Percentiles rank a stretch among this genome's conserved stretches.
Conservation (phyloP, 345 rosid species). For the Rhodomyrtus tomentosa region DNA sequence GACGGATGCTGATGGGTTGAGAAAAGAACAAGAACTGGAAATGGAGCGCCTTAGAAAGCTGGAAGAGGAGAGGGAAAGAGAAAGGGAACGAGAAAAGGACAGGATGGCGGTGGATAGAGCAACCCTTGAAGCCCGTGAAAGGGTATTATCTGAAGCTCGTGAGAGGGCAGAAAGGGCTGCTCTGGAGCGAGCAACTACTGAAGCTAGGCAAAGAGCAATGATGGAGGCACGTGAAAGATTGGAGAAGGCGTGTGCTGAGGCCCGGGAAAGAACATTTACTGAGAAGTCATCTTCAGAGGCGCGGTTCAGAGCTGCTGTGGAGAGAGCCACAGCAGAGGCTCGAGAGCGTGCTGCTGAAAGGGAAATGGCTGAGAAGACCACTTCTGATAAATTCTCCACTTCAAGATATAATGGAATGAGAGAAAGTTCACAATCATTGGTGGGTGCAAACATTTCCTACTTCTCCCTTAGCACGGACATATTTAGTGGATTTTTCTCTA, state of each 20-base stretch:
- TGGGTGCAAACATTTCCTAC: conserved; percentile 2
- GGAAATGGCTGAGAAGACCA: conserved; percentile 52
- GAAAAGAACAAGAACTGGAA: conserved; percentile 53
- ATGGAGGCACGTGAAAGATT: conserved; percentile 88
- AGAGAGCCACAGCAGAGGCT: conserved; percentile 90
- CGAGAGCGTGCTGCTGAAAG: conserved; percentile 86
- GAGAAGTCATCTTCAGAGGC: conserved; percentile 49
- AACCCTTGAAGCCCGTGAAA: conserved; percentile 43
- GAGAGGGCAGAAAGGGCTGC: conserved; percentile 49
- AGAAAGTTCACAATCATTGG: conserved; percentile 31
- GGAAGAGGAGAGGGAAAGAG: conserved; percentile 86
- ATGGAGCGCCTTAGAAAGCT: conserved; percentile 53
- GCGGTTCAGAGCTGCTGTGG: conserved; percentile 70
- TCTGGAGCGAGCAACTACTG: conserved; percentile 46
- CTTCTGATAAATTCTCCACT: conserved; percentile 50
- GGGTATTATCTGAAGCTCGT: conserved; percentile 33
- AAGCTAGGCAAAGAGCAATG: conserved; percentile 52
- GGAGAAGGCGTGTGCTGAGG: conserved; percentile 92
- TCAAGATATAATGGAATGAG: conserved; percentile 41
- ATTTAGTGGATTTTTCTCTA: not conserved
- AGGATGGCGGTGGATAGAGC: conserved; percentile 78
- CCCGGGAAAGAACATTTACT: conserved; percentile 54
- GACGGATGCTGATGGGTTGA: conserved; percentile 44
- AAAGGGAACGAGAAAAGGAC: conserved; percentile 89
- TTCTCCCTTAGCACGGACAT: not conserved